Base-by-base conservation (phyloP, 139 green algal species). In the Chlamydomonas urium region DNA sequence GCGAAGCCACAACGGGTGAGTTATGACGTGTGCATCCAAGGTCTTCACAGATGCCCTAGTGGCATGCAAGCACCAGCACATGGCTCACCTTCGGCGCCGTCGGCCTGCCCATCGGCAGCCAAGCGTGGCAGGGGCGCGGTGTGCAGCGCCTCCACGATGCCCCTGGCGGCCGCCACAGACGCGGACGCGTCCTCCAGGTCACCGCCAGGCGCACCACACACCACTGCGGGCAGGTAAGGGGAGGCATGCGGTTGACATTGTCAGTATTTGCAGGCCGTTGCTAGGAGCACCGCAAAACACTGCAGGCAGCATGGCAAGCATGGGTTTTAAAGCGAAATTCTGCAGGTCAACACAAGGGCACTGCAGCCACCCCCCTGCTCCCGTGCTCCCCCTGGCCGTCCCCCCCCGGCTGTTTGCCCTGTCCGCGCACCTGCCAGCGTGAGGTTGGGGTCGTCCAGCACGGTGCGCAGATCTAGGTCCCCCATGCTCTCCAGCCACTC, bases 71-170 rank as follows among this genome's bases (percentile, higher is more conserved):
- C 33, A 37, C 33, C 60, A 45, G 5, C 60, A 26, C 42, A 14
- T 45, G n/a, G 6, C 37, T 71, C 37, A 17, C 38, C 63, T 14
- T 71, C 63, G 21, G 23, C 28, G 23, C 21, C 24, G 6, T 59
- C 38, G 4, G 24, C 5, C 14, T 71, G 17, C 36, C 24, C 38
- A 37, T 37, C 63, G 8, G 23, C 35, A n/a, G 57, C 63, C 24
- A 71, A 34, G 6, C 5, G 23, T 33, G 63, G 63, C 45, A 73
- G 31, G 21, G 66, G 66, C 6, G 66, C 66, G 32, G 66, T 73
- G 45, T 60, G 29, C 45, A 73, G 47, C 4, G 14, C 45, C 21
- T 62, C 66, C 45, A 73, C 4, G n/a, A 73, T 17, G 17, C 21
- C 45, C 6, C 66, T 10, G 19, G 66, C 66, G 26, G 66, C 47